Evolutionary conservation across 1,284 basidiomycete genomes (phyloP).

Genomic region (Naganishia sp.): DNA sequence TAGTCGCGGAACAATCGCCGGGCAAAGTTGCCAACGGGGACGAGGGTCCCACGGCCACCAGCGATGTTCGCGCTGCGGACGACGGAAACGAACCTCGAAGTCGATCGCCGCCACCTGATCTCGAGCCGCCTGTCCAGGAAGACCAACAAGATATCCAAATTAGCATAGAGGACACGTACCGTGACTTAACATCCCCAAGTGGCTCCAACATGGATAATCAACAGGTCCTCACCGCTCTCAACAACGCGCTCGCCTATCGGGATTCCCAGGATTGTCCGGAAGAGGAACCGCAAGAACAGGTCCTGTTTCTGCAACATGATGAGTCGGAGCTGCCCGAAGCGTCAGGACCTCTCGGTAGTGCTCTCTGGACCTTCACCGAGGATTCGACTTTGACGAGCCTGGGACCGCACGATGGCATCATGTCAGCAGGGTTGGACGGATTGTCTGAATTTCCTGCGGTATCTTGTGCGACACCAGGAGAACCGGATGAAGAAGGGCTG

Average conservation of each 20-base stretch:
- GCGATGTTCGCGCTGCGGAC: too few species aligned
- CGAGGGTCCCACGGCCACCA: too few species aligned
- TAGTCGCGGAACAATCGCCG: neutral
- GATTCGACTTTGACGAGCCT: neutral
- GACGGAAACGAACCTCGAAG: neutral
- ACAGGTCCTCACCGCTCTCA: constrained; percentile 10
- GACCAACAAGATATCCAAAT: neutral
- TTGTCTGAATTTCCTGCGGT: neutral
- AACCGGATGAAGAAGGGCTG: constrained; percentile 1
- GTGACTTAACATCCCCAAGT: neutral
- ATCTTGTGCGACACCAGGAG: neutral
- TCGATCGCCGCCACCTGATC: neutral
- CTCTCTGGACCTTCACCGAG: neutral
- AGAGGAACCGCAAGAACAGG: too few species aligned
- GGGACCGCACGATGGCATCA: neutral
- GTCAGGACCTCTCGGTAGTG: neutral
- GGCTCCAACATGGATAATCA: neutral
- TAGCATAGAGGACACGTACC: too few species aligned
- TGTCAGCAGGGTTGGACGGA: neutral
- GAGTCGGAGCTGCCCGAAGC: neutral
- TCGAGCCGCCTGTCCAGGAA: neutral
- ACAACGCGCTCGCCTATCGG: constrained; percentile 2
- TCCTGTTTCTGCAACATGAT: neutral
- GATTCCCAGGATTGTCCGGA: neutral
- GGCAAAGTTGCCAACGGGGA: neutral